Base-by-base conservation (phyloP, 108 stramenopile species). In the Seminavis robusta region DNA sequence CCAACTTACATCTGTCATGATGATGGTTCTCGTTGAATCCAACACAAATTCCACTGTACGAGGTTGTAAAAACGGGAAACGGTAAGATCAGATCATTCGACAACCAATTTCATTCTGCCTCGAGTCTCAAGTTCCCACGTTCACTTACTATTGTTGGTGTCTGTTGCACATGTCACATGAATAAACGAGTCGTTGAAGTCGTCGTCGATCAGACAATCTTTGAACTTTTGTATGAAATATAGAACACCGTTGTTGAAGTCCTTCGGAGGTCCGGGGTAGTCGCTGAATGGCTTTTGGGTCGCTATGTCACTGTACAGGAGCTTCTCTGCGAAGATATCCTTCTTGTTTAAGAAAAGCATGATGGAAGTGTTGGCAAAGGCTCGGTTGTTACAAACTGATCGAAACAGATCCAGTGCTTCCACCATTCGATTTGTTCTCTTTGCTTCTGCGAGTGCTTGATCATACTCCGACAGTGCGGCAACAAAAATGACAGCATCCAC, bases 401-500 rank as follows among this genome's bases (percentile, higher is more conserved):
- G 84, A 61, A 98, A 99, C 16, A 99, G 80, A 27, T 92, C 84
- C 38, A 99, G 61, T 19, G 95, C 95, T 66, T 99, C 98, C 38
- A 84, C 84, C 94, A 99, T 95, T 36, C 98, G 89, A 72, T 99
- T 99, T 25, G 92, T 94, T 69, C 86, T 61, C 50, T 79, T 88
- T 63, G 97, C 90, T 69, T 99, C 98, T 16, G 90, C 97, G 17
- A 99, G 85, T 30, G 76, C 76, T 68, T 99, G 98, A 69, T 99
- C 95, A 64, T 91, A 99, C 69, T 97, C 97, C 40, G 80, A 83
- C 27, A 99, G 74, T 19, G 97, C 96, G 4, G 95, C 97, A 25
- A 99, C 97, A 70, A 97, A 99, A 57, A 99, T 97, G 48, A 99
- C 96, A n/a, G 97, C 97, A 39, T 95, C 97, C 33, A 99, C 97